Base-by-base conservation (phyloP, 495 filamentous ascomycete species). In the Penicillium maclennaniae region DNA sequence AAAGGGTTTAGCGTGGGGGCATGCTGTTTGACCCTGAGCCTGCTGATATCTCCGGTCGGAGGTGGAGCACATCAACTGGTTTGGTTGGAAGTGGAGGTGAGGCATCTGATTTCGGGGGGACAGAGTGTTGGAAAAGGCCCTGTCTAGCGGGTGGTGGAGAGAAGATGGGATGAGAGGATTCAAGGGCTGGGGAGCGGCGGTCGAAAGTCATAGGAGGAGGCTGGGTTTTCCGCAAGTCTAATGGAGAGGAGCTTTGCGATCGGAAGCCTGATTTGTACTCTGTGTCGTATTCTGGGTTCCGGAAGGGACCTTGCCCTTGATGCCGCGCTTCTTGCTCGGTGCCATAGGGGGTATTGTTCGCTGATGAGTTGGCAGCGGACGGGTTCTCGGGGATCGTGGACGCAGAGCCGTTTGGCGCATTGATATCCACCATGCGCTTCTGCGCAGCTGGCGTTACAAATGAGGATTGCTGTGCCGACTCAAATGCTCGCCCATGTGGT, bases 371-470 rank as follows among this genome's bases (percentile, higher is more conserved):
- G 16, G 68, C 70, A 6, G 71, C 72, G 12, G 76, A 79, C 15
- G 65, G 65, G 43, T 72, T 77, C 54, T 84, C 80, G 6, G 78
- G 73, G 38, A 81, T 77, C 8, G 81, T 82, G 6, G 79, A 83
- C 38, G 75, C 78, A 6, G 79, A 83, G 25, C 80, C 79, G 57
- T 80, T 80, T 9, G 78, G 72, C 9, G 74, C 78, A 47, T 76
- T 67, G 12, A 80, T 57, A 52, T 83, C 81, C 14, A 79, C 71
- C 8, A 77, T 58, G 28, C 78, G 74, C 53, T 77, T 75, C 61
- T 80, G 80, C 16, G 71, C 70, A 10, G 77, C 74, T n/a, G 80
- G 80, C 0, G 79, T 81, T 3, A 73, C 69, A 50, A 71, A 77
- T 36, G 77, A 72, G 34, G 69, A 63, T n/a, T 54, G 49, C 12